Conservation (phyloP, 352 stramenopile species). For the Aphanomyces cochlioides region DNA sequence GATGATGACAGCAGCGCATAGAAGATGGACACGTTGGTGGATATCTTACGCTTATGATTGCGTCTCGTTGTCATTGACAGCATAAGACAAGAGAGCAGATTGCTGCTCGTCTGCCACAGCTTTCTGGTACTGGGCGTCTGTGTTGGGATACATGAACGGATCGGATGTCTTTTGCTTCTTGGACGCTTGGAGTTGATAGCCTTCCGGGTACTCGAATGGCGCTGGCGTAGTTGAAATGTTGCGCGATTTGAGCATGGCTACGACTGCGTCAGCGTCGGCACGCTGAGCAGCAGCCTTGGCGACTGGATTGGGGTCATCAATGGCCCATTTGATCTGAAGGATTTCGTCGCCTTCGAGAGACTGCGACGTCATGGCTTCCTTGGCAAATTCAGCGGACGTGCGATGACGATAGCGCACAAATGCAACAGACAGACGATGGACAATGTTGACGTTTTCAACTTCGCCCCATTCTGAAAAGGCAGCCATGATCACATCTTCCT, state of each 20-base stretch:
- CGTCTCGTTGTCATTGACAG: constrained; percentile 1
- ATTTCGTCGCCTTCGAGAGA: constrained; percentile 82
- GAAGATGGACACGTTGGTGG: neutral
- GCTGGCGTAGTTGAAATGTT: constrained; percentile 56
- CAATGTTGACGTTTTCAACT: constrained; percentile 92
- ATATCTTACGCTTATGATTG: neutral
- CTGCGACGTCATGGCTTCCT: constrained; percentile 90
- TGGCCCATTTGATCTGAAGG: constrained; percentile 90
- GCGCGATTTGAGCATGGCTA: constrained; percentile 75
- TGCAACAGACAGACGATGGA: constrained; percentile 86
- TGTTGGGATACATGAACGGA: constrained; percentile 67
- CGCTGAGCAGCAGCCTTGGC: constrained; percentile 83
- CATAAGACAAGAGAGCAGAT: constrained; percentile 3
- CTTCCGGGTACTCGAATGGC: constrained; percentile 72
- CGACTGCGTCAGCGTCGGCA: constrained; percentile 85
- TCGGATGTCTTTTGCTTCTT: constrained; percentile 65
- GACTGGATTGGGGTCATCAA: constrained; percentile 92
- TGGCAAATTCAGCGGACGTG: constrained; percentile 77
- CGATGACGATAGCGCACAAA: constrained; percentile 87
- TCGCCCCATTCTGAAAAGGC: constrained; percentile 93
- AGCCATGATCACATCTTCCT: constrained; percentile 68
- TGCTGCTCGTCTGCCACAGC: constrained; percentile 1
- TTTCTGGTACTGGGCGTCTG: constrained; percentile 47
- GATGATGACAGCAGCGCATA: neutral
- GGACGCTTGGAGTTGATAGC: constrained; percentile 64